phyloP scores from a whole-genome alignment of 2,329 filamentous ascomycete genomes.

The Lachnellula hyalina region DNA sequence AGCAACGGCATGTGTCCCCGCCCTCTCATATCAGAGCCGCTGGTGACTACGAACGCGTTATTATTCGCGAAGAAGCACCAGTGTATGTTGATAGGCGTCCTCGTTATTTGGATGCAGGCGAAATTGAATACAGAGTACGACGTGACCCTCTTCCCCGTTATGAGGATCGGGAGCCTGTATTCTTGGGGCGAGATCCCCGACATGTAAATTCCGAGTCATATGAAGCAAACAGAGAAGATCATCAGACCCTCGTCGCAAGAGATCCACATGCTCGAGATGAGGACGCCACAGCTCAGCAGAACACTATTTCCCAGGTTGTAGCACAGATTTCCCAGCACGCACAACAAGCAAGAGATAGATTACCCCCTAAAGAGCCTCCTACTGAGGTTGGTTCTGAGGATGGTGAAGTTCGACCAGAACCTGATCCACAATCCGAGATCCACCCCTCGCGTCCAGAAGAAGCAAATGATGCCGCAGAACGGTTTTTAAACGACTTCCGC shows the following conservation, averaged over 20 bases:
- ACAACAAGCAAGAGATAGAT: conserved; percentile 18
- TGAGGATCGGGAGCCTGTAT: conserved; percentile 10
- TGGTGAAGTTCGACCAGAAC: conserved; percentile 30
- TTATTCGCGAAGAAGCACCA: conserved; percentile 18
- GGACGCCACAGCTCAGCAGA: conserved; percentile 19
- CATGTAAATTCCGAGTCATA: conserved; percentile 15
- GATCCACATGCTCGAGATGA: conserved; percentile 8
- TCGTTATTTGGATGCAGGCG: conserved; percentile 18
- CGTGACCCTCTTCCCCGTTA: conserved; percentile 16
- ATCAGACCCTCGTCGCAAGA: neutral
- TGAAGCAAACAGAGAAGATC: conserved; percentile 13
- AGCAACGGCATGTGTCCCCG: conserved; percentile 10
- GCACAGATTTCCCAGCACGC: conserved; percentile 28
- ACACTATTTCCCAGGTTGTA: conserved; percentile 24
- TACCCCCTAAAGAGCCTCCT: conserved; percentile 17
- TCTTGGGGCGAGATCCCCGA: conserved; percentile 10
- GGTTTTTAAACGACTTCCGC: conserved; percentile 34
- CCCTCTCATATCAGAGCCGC: conserved; percentile 5
- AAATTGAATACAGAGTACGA: conserved; percentile 16
- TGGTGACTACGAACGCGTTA: conserved; percentile 14
- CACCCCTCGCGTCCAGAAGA: conserved; percentile 18
- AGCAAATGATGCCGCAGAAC: conserved; percentile 33
- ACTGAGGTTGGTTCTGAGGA: conserved; percentile 34
- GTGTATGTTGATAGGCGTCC: conserved; percentile 12
- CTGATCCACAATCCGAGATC: conserved; percentile 7